Evolutionary conservation across 441 rosid genomes (phyloP), one percentile per base, ranked within the genome.

Genomic region (Dalechampia spathulata): DNA sequence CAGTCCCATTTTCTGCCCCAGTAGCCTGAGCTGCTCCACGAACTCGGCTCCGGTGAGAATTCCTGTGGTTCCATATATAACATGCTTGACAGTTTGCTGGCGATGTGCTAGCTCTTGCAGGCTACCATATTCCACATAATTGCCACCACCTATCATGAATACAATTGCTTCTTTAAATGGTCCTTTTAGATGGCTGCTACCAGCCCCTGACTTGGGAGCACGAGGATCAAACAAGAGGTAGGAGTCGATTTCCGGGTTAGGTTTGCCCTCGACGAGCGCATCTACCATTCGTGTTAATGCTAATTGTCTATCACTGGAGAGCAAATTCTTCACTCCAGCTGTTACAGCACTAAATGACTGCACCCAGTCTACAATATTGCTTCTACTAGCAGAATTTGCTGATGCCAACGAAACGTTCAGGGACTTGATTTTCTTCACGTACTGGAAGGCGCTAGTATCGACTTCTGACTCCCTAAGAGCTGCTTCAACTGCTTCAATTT

Each of bases 291-390:
- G 81, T 40, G 96, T 75, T 68, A 92, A 70, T 1, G 90, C 97
- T 61, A 89, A 69, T 69, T 92, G 99, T 74, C 83, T 73, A 71
- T 89, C 96, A 56, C 78, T 78, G 11, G 99, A 85, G 23, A 92
- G 67, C 41, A 92, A 81, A 69, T 92, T 92, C 78, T 89, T 89
- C 71, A 89, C 87, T 62, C 99, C 99, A 19, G 99, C 97, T 0
- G 99, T 89, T 52, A 89, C 96, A 12, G 92, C 97, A 64, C 96
- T 83, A 43, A 92, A 70, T 13, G 96, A 91, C 58, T 88, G 97
- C 55, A 97, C 99, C 97, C 99, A 92, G 74, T 92, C 97, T 56
- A 92, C 99, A 66, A 92, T 86, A 79, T 92, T 92, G 69, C 69
- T 89, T 77, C 94, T 78, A 71, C 94, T 89, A 0, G 95, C 92